Conservation (phyloP, 2,329 filamentous ascomycete species). For the Alternaria triticimaculans region DNA sequence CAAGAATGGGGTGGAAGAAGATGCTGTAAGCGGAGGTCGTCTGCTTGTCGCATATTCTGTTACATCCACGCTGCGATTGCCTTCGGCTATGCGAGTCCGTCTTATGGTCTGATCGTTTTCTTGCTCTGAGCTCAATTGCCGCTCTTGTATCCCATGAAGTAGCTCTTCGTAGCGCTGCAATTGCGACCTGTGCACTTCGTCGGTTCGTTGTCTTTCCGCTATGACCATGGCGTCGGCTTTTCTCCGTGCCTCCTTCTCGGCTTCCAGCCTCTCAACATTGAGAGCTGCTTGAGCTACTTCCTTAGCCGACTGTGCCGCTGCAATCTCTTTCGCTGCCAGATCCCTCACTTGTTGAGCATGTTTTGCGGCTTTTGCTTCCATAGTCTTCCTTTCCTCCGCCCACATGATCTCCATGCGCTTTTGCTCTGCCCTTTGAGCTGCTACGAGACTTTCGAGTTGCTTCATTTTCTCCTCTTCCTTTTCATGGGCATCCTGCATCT, state of each 20-base stretch:
- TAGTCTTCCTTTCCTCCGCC: neutral
- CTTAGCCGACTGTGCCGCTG: neutral
- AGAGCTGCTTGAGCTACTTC: neutral
- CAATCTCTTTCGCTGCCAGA: neutral
- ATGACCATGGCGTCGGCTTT: neutral
- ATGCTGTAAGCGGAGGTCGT: neutral
- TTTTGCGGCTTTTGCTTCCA: neutral
- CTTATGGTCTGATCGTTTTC: constrained; percentile 2
- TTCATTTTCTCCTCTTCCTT: neutral
- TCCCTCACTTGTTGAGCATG: neutral
- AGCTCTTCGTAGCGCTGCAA: neutral
- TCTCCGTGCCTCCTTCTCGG: neutral
- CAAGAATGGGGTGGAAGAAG: neutral
- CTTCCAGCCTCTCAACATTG: neutral
- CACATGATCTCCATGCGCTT: neutral
- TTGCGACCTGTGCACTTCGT: neutral
- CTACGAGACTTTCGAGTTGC: neutral
- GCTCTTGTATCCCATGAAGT: neutral
- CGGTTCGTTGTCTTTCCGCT: neutral
- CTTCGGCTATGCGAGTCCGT: constrained; percentile 19
- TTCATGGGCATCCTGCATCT: neutral
- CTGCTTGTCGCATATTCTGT: constrained; percentile 20
- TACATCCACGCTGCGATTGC: constrained; percentile 26
- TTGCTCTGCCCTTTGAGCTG: neutral
- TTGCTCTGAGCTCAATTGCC: neutral